Base-by-base conservation (phyloP, 2,329 filamentous ascomycete species). In the Penicillium sp. region DNA sequence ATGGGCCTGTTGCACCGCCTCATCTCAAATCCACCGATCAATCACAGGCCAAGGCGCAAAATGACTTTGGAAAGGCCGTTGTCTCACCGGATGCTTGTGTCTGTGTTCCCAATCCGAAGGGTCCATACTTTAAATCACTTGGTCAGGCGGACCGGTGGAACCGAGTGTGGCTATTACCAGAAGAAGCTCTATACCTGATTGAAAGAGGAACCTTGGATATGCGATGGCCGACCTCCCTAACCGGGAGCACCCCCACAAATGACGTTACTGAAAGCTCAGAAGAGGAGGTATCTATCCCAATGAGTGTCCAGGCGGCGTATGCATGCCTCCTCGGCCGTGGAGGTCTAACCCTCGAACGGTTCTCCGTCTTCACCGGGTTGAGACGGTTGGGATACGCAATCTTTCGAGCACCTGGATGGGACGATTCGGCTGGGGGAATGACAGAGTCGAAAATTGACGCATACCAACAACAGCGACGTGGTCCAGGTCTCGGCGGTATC, bases 251-350 rank as follows among this genome's bases (percentile, higher is more conserved):
- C 1, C 52, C 52, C 25, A 57, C 2, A 13, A 15, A 61, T 4
- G 58, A 57, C 4, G 49, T n/a, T n/a, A n/a, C 54, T 18, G 18
- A 20, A 2, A 32, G 35, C 7, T 7, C 30, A 15, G 69, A 79
- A 23, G 72, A 74, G 41, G 75, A 80, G 5, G 67, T 74, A 3
- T 84, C 83, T 0, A 63, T 92, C n/a, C 88, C 90, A 0, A 81
- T 98, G 71, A 94, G 85, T 62, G 67, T 96, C 26, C 86, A 96
- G 62, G 89, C 85, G 4, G 88, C 88, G 0, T 96, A 96, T 68
- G 78, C 89, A 4, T 75, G 87, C 14, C 80, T 95, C 36, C 76
- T 95, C 47, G 87, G 87, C 1, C 70, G 76, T 15, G 82, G 66
- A 17, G 74, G 71, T 7, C 51, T 82, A 48, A 78, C 75, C 0